Conservation (phyloP, 306 rosid species). For the Castanea mollissima region DNA sequence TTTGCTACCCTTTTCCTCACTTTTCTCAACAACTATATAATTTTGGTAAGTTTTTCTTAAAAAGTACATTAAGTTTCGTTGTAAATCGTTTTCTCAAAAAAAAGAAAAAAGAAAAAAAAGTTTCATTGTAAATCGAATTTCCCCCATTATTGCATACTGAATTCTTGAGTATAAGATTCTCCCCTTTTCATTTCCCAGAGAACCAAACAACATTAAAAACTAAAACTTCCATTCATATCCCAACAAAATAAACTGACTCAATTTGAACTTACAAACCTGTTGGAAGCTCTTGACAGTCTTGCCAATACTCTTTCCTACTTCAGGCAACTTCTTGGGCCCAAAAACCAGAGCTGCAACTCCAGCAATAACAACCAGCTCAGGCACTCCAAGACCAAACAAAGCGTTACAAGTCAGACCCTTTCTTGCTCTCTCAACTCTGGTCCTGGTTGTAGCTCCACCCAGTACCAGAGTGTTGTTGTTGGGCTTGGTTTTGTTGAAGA, state of each 20-base stretch:
- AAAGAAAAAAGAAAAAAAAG: neutral
- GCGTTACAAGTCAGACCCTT: conserved; percentile 74
- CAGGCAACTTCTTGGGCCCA: conserved; percentile 94
- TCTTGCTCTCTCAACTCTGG: conserved; percentile 29
- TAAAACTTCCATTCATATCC: neutral
- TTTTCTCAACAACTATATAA: neutral
- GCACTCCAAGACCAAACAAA: conserved; percentile 87
- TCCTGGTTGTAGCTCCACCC: conserved; percentile 20
- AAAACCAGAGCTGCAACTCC: conserved; percentile 92
- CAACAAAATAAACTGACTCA: neutral
- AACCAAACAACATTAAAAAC: neutral
- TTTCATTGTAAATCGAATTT: neutral
- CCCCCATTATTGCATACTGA: neutral
- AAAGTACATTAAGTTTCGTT: neutral
- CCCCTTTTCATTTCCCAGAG: neutral
- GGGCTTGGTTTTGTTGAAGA: conserved; percentile 30
- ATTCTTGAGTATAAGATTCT: neutral
- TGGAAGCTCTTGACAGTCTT: conserved; percentile 96
- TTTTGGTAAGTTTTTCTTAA: too few relatives aligned
- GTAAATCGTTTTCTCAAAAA: neutral
- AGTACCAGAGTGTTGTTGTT: conserved; percentile 9
- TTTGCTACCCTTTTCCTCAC: neutral
- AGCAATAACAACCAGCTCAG: conserved; percentile 85
- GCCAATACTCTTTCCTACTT: conserved; percentile 94
- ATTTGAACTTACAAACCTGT: conserved; percentile 49